Conservation (phyloP, 2,329 filamentous ascomycete species). For the Cryphonectria naterciae region DNA sequence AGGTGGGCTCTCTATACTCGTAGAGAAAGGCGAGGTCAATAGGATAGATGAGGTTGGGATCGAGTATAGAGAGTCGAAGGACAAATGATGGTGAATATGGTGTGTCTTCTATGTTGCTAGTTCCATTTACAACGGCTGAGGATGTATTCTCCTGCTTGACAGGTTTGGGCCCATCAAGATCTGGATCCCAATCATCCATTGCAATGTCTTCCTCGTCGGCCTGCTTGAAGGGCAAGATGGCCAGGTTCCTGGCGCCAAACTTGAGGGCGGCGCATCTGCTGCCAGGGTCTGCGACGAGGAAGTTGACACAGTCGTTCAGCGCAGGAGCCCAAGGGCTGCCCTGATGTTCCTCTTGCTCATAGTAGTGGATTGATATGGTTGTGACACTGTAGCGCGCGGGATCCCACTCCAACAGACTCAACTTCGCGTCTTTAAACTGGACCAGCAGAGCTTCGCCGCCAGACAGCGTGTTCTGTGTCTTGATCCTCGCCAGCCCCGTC, state of each 20-base stretch:
- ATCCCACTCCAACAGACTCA: conserved; percentile 94
- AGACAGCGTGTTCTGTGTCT: conserved; percentile 71
- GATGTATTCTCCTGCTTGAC: conserved; percentile 47
- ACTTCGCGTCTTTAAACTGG: conserved; percentile 86
- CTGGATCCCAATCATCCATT: conserved; percentile 89
- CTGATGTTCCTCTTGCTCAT: conserved; percentile 89
- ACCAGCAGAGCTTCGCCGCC: conserved; percentile 84
- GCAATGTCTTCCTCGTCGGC: conserved; percentile 78
- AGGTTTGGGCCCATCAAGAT: conserved; percentile 71
- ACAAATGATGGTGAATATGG: conserved; percentile 93
- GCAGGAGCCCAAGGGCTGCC: conserved; percentile 81
- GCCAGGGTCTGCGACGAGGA: conserved; percentile 84
- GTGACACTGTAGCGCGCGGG: conserved; percentile 76
- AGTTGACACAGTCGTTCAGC: conserved; percentile 76
- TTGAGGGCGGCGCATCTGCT: conserved; percentile 94
- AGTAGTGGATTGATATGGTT: conserved; percentile 96
- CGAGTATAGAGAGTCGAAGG: conserved; percentile 83
- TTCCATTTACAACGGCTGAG: conserved; percentile 47
- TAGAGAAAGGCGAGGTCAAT: conserved; percentile 91
- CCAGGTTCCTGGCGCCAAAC: conserved; percentile 85
- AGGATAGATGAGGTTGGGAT: conserved; percentile 84
- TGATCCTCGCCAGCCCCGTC: conserved; percentile 79
- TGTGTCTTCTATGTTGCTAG: conserved; percentile 61
- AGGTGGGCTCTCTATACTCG: conserved; percentile 97
- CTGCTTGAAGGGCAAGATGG: conserved; percentile 91